Evolutionary conservation across 176 grass and related monocot species (phyloP).

Genomic region (Musa troglodytarum): DNA sequence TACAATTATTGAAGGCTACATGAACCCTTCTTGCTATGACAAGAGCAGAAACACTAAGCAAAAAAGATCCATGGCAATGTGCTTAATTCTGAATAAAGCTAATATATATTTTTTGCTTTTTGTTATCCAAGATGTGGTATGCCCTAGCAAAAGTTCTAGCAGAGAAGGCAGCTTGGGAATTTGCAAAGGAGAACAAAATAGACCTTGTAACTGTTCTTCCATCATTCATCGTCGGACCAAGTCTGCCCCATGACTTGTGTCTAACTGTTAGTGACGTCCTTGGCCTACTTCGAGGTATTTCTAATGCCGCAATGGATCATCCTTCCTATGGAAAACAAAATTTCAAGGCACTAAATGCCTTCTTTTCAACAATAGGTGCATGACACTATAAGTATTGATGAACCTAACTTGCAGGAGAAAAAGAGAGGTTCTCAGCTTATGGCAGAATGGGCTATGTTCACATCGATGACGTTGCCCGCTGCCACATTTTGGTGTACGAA

Average conservation of each 20-base stretch:
- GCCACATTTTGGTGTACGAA: conserved; percentile 84
- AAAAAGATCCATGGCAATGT: too few relatives aligned
- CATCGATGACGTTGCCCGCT: conserved; percentile 70
- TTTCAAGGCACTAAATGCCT: not conserved
- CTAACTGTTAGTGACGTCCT: conserved; percentile 52
- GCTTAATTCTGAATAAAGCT: conserved; percentile 1
- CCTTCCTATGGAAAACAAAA: not conserved
- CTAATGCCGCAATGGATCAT: not conserved
- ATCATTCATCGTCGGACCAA: conserved; percentile 63
- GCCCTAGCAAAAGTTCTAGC: conserved; percentile 64
- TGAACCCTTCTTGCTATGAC: not conserved
- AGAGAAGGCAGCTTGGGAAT: conserved; percentile 85
- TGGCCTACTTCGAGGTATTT: conserved; percentile 55
- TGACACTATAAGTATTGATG: not conserved
- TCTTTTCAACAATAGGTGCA: not conserved
- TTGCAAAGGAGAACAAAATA: conserved; percentile 67
- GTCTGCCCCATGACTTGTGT: conserved; percentile 39
- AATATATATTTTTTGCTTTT: not conserved
- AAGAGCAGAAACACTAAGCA: not conserved
- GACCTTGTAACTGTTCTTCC: conserved; percentile 73
- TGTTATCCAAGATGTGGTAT: conserved; percentile 48
- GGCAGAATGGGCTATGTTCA: conserved; percentile 90
- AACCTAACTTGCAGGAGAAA: conserved; percentile 40
- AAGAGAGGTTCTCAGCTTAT: conserved; percentile 53
- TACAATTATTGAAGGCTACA: not conserved